phyloP scores from a whole-genome alignment of 1,284 basidiomycete species.

The Leccinum subrobustum region DNA sequence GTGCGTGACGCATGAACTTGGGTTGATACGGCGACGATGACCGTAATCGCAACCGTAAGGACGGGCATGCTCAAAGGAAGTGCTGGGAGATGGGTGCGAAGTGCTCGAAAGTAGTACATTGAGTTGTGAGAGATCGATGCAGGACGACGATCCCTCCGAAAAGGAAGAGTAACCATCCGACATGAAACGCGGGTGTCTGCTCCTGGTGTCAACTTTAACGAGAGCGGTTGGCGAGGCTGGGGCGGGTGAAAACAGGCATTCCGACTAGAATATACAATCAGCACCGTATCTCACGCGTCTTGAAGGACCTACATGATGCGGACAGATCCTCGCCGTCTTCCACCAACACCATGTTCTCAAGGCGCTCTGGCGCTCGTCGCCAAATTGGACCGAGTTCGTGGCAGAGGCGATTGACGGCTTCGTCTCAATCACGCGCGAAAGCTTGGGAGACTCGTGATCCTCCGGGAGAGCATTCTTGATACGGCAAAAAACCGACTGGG shows the following conservation, averaged over 20 bases:
- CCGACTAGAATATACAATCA: conserved; percentile 36
- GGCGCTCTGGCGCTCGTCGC: conserved; percentile 43
- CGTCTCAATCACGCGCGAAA: conserved; percentile 45
- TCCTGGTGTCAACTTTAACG: conserved; percentile 57
- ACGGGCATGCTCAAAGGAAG: conserved; percentile 38
- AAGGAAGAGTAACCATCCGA: conserved; percentile 62
- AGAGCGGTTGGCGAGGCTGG: conserved; percentile 50
- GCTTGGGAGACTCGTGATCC: conserved; percentile 38
- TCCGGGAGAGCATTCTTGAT: conserved; percentile 27
- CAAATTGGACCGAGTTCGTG: conserved; percentile 54
- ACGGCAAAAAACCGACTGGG: conserved; percentile 28
- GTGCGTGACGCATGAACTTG: conserved; percentile 59
- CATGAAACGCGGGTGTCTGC: conserved; percentile 61
- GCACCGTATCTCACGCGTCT: neutral
- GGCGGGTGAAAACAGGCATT: conserved; percentile 58
- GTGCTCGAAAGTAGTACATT: conserved; percentile 52
- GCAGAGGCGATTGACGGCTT: conserved; percentile 64
- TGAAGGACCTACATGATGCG: conserved; percentile 47
- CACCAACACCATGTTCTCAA: conserved; percentile 38
- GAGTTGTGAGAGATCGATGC: conserved; percentile 67
- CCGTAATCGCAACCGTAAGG: conserved; percentile 63
- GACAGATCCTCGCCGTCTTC: conserved; percentile 65
- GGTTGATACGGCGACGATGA: conserved; percentile 65
- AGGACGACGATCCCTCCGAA: conserved; percentile 70
- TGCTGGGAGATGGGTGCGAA: conserved; percentile 36